phyloP scores from a whole-genome alignment of 306 rosid species.

The Rosa rugosa region DNA sequence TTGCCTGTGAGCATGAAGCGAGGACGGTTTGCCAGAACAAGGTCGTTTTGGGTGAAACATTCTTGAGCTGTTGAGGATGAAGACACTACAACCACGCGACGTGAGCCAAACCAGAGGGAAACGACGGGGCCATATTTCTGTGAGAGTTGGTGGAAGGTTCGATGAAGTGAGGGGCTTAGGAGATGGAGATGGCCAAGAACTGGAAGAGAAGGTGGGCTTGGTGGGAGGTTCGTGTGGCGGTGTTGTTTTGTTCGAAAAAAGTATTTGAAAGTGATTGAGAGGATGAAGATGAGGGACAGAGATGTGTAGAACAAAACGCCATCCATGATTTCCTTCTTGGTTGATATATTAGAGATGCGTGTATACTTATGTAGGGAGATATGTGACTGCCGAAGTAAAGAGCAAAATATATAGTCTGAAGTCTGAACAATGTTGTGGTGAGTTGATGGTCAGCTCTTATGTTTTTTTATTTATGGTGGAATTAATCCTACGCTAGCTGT shows the following conservation, averaged over 20 bases:
- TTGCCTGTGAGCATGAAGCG: not conserved
- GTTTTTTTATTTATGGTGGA: not conserved
- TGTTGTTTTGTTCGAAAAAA: not conserved
- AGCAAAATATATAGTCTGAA: not conserved
- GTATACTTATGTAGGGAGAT: not conserved
- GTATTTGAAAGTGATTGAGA: not conserved
- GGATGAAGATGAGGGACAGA: conserved; percentile 4
- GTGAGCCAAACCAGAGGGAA: conserved; percentile 19
- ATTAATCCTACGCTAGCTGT: not conserved
- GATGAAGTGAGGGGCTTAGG: conserved; percentile 8
- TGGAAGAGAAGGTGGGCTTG: conserved; percentile 21
- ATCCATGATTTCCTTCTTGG: conserved; percentile 1
- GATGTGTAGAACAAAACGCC: not conserved
- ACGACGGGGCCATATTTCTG: conserved; percentile 12
- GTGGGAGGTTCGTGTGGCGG: conserved; percentile 6
- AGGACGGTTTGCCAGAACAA: conserved; percentile 24
- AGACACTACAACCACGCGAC: conserved; percentile 16
- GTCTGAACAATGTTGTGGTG: not conserved
- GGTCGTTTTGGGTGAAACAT: not conserved
- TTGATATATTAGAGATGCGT: not conserved
- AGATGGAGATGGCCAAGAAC: conserved; percentile 20
- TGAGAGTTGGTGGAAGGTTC: conserved; percentile 3
- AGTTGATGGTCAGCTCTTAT: too few species aligned
- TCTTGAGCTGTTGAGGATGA: conserved; percentile 3
- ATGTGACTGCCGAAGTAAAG: not conserved